Conservation (phyloP, 768 basidiomycete genomes). For the Lactarius deliciosus region DNA sequence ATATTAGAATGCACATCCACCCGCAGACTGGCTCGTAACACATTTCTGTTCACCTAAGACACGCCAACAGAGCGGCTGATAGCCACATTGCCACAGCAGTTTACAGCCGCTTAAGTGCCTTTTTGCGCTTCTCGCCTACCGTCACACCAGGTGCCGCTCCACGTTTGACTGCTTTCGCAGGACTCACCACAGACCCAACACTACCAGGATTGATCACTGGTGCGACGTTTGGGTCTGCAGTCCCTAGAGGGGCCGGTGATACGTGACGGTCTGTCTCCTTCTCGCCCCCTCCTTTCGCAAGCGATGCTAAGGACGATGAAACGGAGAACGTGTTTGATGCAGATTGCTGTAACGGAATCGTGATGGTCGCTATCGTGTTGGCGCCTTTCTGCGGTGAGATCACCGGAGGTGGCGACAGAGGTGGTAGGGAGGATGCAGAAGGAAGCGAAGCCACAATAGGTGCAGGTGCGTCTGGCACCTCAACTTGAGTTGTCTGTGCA, state of each 20-base stretch:
- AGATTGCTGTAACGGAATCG: conserved; percentile 44
- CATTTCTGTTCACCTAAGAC: background rate
- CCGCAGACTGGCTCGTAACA: background rate
- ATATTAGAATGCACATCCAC: conserved; percentile 6
- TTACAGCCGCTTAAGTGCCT: conserved; percentile 77
- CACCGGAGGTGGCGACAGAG: conserved; percentile 36
- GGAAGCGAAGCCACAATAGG: conserved; percentile 34
- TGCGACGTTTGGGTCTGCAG: conserved; percentile 66
- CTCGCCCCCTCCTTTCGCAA: conserved; percentile 32
- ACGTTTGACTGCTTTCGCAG: conserved; percentile 68
- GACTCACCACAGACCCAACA: conserved; percentile 34
- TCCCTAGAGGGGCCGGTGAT: conserved; percentile 68
- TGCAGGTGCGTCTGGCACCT: conserved; percentile 35
- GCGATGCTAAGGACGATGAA: conserved; percentile 35
- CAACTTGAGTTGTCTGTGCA: conserved; percentile 33
- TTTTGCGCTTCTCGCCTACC: conserved; percentile 81
- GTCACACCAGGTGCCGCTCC: conserved; percentile 52
- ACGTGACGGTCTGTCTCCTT: conserved; percentile 57
- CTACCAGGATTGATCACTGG: conserved; percentile 19
- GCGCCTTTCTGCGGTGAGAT: conserved; percentile 32
- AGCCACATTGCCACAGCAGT: background rate
- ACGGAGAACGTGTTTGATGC: conserved; percentile 43
- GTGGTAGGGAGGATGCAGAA: conserved; percentile 36
- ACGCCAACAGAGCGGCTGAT: background rate
- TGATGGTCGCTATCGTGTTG: conserved; percentile 35